Base-by-base conservation (phyloP, 2,329 filamentous ascomycete species). In the Curvularia eragrostidis region DNA sequence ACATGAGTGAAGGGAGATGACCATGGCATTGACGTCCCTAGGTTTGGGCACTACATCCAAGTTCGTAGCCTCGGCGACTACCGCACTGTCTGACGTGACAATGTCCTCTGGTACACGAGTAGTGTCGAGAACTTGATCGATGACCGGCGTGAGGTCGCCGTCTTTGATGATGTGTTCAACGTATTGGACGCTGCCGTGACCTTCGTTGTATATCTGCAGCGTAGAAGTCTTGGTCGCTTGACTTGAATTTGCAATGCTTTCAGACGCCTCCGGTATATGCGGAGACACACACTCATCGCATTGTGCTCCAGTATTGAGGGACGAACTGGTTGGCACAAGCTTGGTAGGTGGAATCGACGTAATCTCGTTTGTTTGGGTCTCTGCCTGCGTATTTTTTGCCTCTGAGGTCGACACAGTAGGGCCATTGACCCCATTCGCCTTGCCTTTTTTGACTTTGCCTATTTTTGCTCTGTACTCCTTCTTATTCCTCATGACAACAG, bases 1-100 rank as follows among this genome's bases (percentile, higher is more conserved):
- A 73, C 95, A 99, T 0, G 94, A 98, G 76, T 99, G 95, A 18
- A 99, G 91, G 0, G 95, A 98, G 28, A 98, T 89, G 15, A 94
- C 91, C 89, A 97, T 93, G 36, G 96, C 59, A 82, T 80, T 75
- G 26, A 75, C 69, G 53, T 78, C 61, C 5, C 56, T 55, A 5
- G 73, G 61, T 53, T 75, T 76, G 3, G 74, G 69, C 10, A 73
- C 58, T 13, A 60, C 41, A n/a, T 66, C 51, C 2, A 75, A 61
- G n/a, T 73, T 63, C 30, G 66, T 61, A 18, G 70, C 62, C 36
- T 69, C 62, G 47, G 68, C 61, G 4, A 66, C 58, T 7, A 62
- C 32, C 30, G 63, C 61, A 26, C 66, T 65, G 12, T 62, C 70
- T 15, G 53, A 55, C 1, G 72, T 69, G 6, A 69, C 50, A 60